Evolutionary conservation across 1,139 yeast species (phyloP), one percentile per base, ranked within the genome.

Genomic region (Magnusiomyces fungicola): DNA sequence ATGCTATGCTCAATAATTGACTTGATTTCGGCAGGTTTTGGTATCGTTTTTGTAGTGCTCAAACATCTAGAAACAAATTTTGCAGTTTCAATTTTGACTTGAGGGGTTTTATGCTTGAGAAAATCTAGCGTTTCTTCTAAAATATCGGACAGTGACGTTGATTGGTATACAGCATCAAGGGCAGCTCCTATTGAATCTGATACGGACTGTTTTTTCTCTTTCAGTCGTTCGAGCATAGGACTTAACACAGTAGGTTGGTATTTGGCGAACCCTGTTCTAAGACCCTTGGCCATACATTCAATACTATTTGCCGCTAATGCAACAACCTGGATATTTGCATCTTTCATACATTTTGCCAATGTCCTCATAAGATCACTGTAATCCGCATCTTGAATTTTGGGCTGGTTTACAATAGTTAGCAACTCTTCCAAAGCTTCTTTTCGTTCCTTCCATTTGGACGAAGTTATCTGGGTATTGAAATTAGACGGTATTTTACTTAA

Each of bases 261-360:
- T 55, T 70, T 72, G 44, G 71, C 70, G 67, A 85, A 82, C 27
- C 70, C 66, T 1, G 62, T 56, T 47, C 83, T 75, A 46, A 90
- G 71, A 0, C 95, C 96, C 39, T 73, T 75, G 0, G 88, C 86
- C 37, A 92, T 64, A 42, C 69, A 68, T 50, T 76, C 80, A 21
- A 83, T 70, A 50, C 87, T 79, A 51, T 80, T 79, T 1, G 96
- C 85, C 0, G 97, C 90, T 37, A 83, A 63, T 27, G 84, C 83
- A 0, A 88, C 96, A 14, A 87, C 96, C 65, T 84, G 92, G 49
- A 90, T 75, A 63, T 94, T 94, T 2, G 94, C 95, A 69, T 92
- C 99, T 61, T 81, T 85, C 67, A 90, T 74, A 55, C 90, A 79
- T 56, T 80, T 83, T n/a, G 83, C 79, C 57, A 88, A 73, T 1